Conservation (phyloP, 805 yeast species). For the Candida michaelii region DNA sequence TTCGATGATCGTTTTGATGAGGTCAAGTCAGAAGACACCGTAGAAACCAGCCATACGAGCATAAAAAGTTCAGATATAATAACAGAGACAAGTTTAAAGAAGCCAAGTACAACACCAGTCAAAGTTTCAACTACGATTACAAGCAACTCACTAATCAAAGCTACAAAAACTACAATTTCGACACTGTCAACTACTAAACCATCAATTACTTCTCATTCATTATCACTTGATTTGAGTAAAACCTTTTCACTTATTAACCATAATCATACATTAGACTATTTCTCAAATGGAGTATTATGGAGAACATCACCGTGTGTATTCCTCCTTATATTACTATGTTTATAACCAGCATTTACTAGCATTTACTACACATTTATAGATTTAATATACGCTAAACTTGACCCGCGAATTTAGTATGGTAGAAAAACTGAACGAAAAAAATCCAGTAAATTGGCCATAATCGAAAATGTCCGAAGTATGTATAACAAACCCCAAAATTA, state of each 20-base stretch:
- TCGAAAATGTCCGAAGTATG: conserved; percentile 17
- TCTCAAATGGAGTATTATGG: conserved; percentile 2
- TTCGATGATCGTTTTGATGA: background rate
- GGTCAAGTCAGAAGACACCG: no score
- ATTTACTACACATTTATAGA: background rate
- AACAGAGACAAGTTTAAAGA: background rate
- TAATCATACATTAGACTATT: conserved; percentile 2
- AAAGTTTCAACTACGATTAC: no score
- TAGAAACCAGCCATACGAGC: no score
- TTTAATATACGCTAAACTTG: background rate
- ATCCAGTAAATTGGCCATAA: background rate
- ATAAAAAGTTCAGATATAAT: background rate
- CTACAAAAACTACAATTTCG: background rate
- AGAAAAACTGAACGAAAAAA: conserved; percentile 8
- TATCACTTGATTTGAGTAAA: conserved; percentile 3
- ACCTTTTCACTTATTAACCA: conserved; percentile 7
- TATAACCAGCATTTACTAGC: background rate
- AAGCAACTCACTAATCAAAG: background rate
- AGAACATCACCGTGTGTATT: conserved; percentile 4
- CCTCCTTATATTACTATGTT: background rate
- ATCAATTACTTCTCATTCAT: background rate
- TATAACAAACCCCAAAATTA: background rate
- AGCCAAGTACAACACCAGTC: background rate
- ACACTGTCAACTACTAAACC: background rate
- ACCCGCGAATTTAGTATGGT: conserved; percentile 2